phyloP scores from a whole-genome alignment of 2,329 filamentous ascomycete genomes.

The Biscogniauxia sp. region DNA sequence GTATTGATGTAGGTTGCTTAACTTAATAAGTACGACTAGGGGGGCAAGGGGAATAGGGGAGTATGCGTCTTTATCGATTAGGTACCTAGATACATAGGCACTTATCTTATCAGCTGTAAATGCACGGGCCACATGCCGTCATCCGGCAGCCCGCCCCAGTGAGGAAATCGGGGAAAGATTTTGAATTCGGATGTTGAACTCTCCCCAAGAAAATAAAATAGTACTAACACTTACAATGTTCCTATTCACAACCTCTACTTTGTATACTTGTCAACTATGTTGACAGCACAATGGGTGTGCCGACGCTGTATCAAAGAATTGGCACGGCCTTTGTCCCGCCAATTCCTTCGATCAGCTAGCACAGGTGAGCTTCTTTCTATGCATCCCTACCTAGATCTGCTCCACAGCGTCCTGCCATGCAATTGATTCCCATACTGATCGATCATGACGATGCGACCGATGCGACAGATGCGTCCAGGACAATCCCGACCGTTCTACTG shows the following conservation, averaged over 20 bases:
- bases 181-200: not conserved
- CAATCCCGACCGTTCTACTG: conserved; percentile 55
- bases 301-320: conserved; percentile 45
- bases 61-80: not conserved
- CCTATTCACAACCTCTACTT: not conserved
- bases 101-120: not conserved
- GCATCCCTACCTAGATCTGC: not conserved
- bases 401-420: conserved; percentile 12
- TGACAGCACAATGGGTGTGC: conserved; percentile 50
- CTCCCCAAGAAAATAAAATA: not conserved
- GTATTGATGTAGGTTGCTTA: no score
- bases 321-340: conserved; percentile 27
- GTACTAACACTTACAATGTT: not conserved
- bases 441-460: conserved; percentile 10
- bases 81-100: no score
- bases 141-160: not conserved
- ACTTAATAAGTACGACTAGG: no score
- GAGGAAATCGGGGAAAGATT: not conserved
- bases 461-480: conserved; percentile 26
- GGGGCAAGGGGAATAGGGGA: no score
- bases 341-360: conserved; percentile 42
- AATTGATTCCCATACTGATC: not conserved
- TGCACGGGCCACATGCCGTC: not conserved
- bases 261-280: conserved; percentile 24
- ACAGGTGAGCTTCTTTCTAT: conserved; percentile 35